Conservation (phyloP, 129 eudicot genomes). For the Scalesia atractyloides region DNA sequence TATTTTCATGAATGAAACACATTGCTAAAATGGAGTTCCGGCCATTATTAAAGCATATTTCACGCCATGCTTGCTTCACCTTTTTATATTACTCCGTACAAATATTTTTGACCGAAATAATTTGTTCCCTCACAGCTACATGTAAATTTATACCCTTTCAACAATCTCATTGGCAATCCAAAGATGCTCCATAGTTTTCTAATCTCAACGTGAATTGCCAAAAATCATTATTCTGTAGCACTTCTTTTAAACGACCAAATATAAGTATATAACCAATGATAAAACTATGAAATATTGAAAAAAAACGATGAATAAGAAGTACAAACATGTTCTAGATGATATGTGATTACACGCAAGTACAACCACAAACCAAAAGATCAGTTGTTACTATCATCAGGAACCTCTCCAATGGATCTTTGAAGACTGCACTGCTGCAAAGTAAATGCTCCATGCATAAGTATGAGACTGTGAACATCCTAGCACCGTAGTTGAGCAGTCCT, state of each 20-base stretch:
- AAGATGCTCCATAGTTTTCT: not conserved
- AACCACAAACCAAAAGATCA: not conserved
- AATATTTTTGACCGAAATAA: not conserved
- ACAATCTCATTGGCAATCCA: not conserved
- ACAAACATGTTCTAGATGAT: not conserved
- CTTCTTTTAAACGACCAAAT: too few relatives aligned
- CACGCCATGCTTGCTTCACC: not conserved
- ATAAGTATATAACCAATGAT: too few relatives aligned
- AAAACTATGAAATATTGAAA: too few relatives aligned
- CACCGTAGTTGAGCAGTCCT: not conserved
- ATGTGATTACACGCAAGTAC: not conserved
- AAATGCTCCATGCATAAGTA: not conserved
- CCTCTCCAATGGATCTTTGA: not conserved
- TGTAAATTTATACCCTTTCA: too few relatives aligned
- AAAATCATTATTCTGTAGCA: too few relatives aligned
- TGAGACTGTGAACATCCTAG: not conserved
- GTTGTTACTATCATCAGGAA: not conserved
- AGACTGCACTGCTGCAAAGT: not conserved
- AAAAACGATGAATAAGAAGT: too few relatives aligned
- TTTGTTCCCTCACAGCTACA: not conserved
- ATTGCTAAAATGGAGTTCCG: not conserved
- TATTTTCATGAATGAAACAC: not conserved
- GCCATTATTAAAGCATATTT: constrained; percentile 5
- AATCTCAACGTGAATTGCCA: too few relatives aligned
- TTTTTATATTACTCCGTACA: not conserved